A percentile compares a stretch with the other conserved stretches of the same genome.
These are phyloP conservation scores for Diplodia mutila DNA, from an alignment of 2,329 filamentous ascomycete species.

Conservation along the genomic window DNA sequence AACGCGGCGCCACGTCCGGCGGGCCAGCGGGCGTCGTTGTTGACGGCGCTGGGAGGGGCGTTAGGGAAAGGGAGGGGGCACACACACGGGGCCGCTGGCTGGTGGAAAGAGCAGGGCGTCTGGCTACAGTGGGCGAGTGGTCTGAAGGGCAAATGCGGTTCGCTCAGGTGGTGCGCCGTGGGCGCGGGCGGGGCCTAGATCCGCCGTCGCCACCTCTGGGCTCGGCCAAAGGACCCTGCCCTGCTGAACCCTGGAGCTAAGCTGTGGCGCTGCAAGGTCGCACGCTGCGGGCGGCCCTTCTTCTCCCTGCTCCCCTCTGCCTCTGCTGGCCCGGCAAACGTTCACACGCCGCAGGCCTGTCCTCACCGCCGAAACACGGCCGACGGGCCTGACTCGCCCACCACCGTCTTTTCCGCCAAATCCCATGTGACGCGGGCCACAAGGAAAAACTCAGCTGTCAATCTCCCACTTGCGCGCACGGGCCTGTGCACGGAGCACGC, in stretches of 20 bases:
- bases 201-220: constrained; percentile 9
- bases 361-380: constrained; percentile 23
- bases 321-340: neutral
- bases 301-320: no score
- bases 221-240: constrained; percentile 10
- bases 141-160: neutral
- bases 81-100: neutral
- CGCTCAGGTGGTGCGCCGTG: constrained; percentile 7
- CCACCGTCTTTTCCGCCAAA: constrained; percentile 18
- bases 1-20: neutral
- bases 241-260: constrained; percentile 17
- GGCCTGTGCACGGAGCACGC: neutral
- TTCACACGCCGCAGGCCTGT: neutral
- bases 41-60: neutral
- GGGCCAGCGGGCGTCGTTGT: neutral
- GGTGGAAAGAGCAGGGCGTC: neutral
- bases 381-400: constrained; percentile 18
- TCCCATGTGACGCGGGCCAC: constrained; percentile 23
- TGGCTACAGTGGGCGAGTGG: neutral
- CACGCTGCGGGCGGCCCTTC: neutral
- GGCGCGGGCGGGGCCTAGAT: constrained; percentile 16
- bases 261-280: constrained; percentile 7
- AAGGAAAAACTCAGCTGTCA: constrained; percentile 18
- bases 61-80: neutral
- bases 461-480: neutral